These are phyloP conservation scores for Vaccinium macrocarpon DNA, from an alignment of 148 eudicot genomes.

Conservation along the genomic window DNA sequence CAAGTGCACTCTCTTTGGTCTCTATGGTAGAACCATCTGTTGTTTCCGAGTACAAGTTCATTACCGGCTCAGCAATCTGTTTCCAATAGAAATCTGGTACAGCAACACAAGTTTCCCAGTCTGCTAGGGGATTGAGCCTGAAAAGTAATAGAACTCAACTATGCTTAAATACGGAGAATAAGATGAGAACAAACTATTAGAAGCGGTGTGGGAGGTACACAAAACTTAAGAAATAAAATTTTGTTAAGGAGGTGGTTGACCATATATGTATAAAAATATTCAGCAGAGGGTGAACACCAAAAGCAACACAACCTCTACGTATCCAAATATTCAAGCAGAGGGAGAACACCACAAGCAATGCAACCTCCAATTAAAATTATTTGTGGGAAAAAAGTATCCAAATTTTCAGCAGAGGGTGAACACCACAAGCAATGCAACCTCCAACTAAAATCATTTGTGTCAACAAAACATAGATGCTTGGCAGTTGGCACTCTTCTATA, in stretches of 20 bases:
- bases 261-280: neutral
- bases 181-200: neutral
- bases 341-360: neutral
- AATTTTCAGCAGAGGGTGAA: neutral
- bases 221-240: neutral
- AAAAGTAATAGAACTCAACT: constrained; percentile 2
- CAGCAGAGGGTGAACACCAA: neutral
- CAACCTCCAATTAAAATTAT: neutral
- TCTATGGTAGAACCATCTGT: constrained; percentile 77
- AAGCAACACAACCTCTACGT: neutral
- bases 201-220: neutral
- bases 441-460: neutral
- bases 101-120: constrained; percentile 60
- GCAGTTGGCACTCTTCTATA: neutral
- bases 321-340: neutral
- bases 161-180: neutral
- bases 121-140: constrained; percentile 46
- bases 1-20: constrained; percentile 61
- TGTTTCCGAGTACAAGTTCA: constrained; percentile 64
- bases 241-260: neutral
- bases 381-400: neutral
- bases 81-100: constrained; percentile 65
- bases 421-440: neutral
- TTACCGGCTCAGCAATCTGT: constrained; percentile 70
- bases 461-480: neutral